These are phyloP conservation scores for Cercospora sp. DNA, from an alignment of 2,329 filamentous ascomycete species.

Conservation along the genomic window DNA sequence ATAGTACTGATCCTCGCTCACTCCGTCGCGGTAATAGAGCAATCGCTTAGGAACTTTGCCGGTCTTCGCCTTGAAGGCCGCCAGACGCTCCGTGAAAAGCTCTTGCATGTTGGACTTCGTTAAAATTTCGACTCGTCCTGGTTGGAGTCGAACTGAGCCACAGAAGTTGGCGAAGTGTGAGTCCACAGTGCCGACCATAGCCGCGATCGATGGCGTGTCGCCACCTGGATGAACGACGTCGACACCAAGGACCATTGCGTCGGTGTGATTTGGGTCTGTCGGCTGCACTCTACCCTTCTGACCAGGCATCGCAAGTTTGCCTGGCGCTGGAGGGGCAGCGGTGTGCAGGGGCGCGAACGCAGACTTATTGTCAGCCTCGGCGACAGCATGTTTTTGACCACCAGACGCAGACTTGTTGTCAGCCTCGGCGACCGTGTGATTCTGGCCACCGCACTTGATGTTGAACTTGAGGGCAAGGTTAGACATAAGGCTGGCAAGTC, in stretches of 20 bases:
- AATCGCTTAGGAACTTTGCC: slow-evolving; percentile 38
- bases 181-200: slow-evolving; percentile 45
- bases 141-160: slow-evolving; percentile 42
- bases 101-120: slow-evolving; percentile 24
- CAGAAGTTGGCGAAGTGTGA: slow-evolving; percentile 35
- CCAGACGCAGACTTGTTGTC: background rate
- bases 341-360: background rate
- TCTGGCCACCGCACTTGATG: background rate
- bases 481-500: background rate
- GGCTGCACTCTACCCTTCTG: background rate
- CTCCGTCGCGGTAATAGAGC: slow-evolving; percentile 42
- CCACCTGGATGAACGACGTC: slow-evolving; percentile 47
- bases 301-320: too few relatives aligned
- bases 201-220: slow-evolving; percentile 43
- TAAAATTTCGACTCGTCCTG: slow-evolving; percentile 33
- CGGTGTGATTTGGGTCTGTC: background rate
- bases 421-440: background rate
- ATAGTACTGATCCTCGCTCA: slow-evolving; percentile 38
- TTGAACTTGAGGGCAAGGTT: slow-evolving; percentile 17
- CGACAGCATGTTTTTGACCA: slow-evolving; percentile 1
- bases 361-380: background rate
- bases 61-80: slow-evolving; percentile 19
- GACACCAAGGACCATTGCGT: slow-evolving; percentile 45
- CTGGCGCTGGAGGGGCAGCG: too few relatives aligned
- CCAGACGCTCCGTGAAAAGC: slow-evolving; percentile 36